Evolutionary conservation across 495 filamentous ascomycete species (phyloP).

Genomic region (Trichoderma asperelloides): DNA sequence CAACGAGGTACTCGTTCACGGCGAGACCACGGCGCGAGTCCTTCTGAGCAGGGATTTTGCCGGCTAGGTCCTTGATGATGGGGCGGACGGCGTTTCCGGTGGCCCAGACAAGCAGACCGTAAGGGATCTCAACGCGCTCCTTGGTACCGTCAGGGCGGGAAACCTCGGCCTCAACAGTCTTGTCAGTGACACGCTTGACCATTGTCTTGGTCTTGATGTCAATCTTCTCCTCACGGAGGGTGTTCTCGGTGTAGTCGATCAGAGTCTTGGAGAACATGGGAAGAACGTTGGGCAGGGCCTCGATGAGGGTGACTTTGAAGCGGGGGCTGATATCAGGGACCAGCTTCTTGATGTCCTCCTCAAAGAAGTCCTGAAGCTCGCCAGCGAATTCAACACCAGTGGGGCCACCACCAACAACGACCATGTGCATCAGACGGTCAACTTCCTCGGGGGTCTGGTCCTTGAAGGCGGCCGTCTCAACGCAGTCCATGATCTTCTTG

Average conservation of each 20-base stretch:
- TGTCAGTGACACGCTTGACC: slow-evolving; percentile 96
- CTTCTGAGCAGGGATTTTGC: slow-evolving; percentile 85
- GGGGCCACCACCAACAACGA: slow-evolving; percentile 94
- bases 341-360: slow-evolving; percentile 95
- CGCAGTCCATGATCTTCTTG: slow-evolving; percentile 98
- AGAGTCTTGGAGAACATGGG: slow-evolving; percentile 99
- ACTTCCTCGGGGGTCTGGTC: slow-evolving; percentile 85
- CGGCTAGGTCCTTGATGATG: slow-evolving; percentile 83
- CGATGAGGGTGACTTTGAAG: slow-evolving; percentile 94
- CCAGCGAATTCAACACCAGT: slow-evolving; percentile 98
- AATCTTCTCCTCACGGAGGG: slow-evolving; percentile 97
- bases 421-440: slow-evolving; percentile 95
- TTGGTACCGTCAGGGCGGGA: slow-evolving; percentile 82
- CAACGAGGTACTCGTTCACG: slow-evolving; percentile 97
- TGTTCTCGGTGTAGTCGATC: slow-evolving; percentile 98
- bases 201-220: slow-evolving; percentile 95
- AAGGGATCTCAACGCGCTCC: slow-evolving; percentile 72
- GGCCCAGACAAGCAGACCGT: slow-evolving; percentile 95
- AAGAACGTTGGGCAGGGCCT: slow-evolving; percentile 95
- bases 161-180: slow-evolving; percentile 84
- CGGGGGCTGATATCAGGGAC: slow-evolving; percentile 88
- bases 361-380: slow-evolving; percentile 97
- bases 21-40: slow-evolving; percentile 89
- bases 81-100: slow-evolving; percentile 91
- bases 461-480: slow-evolving; percentile 97